Base-by-base conservation (phyloP, 2,329 filamentous ascomycete species). In the Lasiodiplodia citricola region DNA sequence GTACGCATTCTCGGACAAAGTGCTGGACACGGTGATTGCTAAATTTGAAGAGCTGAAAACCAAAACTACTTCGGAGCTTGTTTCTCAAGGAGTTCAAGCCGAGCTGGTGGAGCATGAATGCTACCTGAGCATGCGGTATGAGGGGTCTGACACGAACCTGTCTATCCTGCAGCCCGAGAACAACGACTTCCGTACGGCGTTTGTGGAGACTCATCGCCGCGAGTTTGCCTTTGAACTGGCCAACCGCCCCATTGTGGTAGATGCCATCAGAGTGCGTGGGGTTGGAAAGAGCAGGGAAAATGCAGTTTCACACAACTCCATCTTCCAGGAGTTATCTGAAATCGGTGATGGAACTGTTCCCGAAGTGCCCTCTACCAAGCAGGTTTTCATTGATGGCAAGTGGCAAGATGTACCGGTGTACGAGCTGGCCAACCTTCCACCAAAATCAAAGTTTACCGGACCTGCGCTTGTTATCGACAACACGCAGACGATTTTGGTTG, bases 1-100 rank as follows among this genome's bases (percentile, higher is more conserved):
- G 88, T 23, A 91, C 94, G 91, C 8, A 50, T 88, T 67, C 83
- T 95, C 50, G 91, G 89, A 78, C 83, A 86, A 18, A 89, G 87
- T 73, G 91, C 91, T 0, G 83, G 60, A n/a, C 18, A 50, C 54
- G 13, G 47, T 67, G 2, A 14, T 67, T 7, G 55, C 23, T 4
- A 51, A 57, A n/a, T 68, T 63, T 2, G 66, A 44, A 18, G 35
- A 41, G 35, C 50, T 68, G 35, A 68, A 68, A 28, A 14, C 35
- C 10, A 31, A 63, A 16, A 63, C 66, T 3, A 47, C 84, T 2
- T 79, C 83, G 28, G 85, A 87, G 1, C 82, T 95, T 3, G 80
- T 81, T 23, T 88, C 88, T 2, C 92, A 94, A 77, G 92, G 91
- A 0, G 94, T 94, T 13, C 38, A 68, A 0, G 60, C 56, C 0